Base-by-base conservation (phyloP, 345 rosid species). In the Lumnitzera littorea region DNA sequence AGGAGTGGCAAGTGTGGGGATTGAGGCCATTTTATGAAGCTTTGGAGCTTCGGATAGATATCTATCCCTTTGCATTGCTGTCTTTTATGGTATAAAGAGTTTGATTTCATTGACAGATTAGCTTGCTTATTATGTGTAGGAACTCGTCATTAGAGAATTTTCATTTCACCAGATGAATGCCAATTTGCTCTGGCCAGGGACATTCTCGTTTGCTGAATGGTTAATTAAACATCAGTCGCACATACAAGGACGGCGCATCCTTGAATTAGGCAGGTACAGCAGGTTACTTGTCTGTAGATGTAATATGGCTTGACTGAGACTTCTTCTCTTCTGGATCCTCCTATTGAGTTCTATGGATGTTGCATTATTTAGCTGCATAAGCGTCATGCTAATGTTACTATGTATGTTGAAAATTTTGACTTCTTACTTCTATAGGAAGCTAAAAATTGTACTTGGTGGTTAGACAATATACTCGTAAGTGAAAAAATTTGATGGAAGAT, bases 131-230 rank as follows among this genome's bases (percentile, higher is more conserved):
- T 13, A 60, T 17, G 55, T 70, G 66, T 86, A 94, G 97, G 95
- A 90, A 69, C 65, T 90, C 69, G 65, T 76, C 24, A 73, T 94
- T 57, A 72, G 89, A 36, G 99, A 94, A 65, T 94, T 90, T 64
- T 83, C 91, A 4, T 94, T 94, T 64, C 99, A 94, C 56, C 84
- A 83, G 74, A 71, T 88, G 68, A 94, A 94, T 84, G 99, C 97
- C 65, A 94, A 94, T 79, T 81, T 94, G 72, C 94, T 90, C 10
- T 94, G 99, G 99, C 99, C 99, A 0, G 97, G 99, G 69, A 74
- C 97, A 5, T 94, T 94, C 67, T 63, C 89, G 58, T 94, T 94
- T 74, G 89, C 96, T 2, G 92, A 90, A 72, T 90, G 99, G 99
- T 74, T 94, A 69, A 67, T 82, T 62, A 68, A 76, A 56, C 74